Evolutionary conservation across 2,329 filamentous ascomycete genomes (phyloP).

Genomic region (Parafenestella ontariensis): DNA sequence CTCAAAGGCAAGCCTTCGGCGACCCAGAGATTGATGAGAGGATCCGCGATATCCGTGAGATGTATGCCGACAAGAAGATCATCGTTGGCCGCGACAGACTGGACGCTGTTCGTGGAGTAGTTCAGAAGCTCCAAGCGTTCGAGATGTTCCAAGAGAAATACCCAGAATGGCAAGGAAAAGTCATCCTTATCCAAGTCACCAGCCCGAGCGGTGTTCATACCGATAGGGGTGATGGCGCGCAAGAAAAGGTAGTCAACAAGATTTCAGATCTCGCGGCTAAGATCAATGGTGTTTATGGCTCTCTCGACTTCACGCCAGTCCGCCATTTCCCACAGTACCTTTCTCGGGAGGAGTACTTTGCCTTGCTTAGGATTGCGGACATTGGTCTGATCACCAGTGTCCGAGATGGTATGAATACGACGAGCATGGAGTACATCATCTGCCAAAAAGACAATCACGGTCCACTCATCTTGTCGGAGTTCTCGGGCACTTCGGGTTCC

Average conservation of each 20-base stretch:
- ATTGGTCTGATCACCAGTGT: conserved; percentile 95
- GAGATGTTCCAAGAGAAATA: conserved; percentile 90
- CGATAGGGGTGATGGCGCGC: conserved; percentile 71
- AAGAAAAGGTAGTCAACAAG: conserved; percentile 83
- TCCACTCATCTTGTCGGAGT: conserved; percentile 92
- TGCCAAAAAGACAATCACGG: conserved; percentile 88
- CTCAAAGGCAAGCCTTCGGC: conserved; percentile 76
- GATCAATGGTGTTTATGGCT: conserved; percentile 91
- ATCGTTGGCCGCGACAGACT: conserved; percentile 95
- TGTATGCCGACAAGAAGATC: conserved; percentile 90
- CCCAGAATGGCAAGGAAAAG: conserved; percentile 89
- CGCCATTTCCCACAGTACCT: conserved; percentile 96
- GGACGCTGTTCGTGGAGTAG: conserved; percentile 89
- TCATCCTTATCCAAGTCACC: conserved; percentile 93
- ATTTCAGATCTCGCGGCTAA: conserved; percentile 89
- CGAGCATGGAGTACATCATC: conserved; percentile 91
- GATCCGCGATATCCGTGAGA: conserved; percentile 71
- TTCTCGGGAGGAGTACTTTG: conserved; percentile 89
- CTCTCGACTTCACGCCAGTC: conserved; percentile 85
- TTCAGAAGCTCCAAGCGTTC: conserved; percentile 95
- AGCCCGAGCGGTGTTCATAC: conserved; percentile 83
- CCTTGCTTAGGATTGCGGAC: conserved; percentile 86
- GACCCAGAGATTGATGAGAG: conserved; percentile 74
- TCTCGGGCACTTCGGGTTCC: conserved; percentile 90
- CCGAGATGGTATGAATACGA: conserved; percentile 97